phyloP scores from a whole-genome alignment of 805 yeast genomes.

The Lachancea mirantina region DNA sequence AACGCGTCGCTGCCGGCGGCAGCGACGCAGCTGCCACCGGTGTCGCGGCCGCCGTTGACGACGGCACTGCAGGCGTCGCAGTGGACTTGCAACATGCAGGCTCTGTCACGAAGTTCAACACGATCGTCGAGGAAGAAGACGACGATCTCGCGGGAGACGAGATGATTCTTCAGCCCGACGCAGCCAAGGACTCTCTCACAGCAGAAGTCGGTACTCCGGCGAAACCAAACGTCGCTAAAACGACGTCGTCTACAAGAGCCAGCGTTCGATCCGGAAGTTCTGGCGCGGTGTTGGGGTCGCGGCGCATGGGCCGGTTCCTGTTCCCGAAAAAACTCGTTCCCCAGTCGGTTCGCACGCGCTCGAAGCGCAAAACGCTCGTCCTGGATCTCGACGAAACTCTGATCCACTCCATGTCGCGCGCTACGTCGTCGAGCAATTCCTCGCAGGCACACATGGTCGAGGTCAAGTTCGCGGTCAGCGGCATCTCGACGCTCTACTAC shows the following conservation, averaged over 20 bases:
- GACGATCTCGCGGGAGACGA: constrained; percentile 26
- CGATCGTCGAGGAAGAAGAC: constrained; percentile 17
- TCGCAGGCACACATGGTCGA: constrained; percentile 67
- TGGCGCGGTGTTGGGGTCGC: constrained; percentile 20
- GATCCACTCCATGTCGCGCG: constrained; percentile 80
- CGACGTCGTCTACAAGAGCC: constrained; percentile 11
- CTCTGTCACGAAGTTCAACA: constrained; percentile 3
- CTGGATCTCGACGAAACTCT: constrained; percentile 91
- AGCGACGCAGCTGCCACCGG: constrained; percentile 2
- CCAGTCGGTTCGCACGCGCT: constrained; percentile 27
- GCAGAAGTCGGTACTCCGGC: constrained; percentile 8
- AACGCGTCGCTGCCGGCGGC: constrained; percentile 1
- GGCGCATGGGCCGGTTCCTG: constrained; percentile 35
- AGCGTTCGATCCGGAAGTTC: constrained; percentile 9
- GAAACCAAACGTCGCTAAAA: constrained; percentile 3
- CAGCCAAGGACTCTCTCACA: constrained; percentile 27
- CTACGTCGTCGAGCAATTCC: constrained; percentile 26
- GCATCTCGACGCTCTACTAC: constrained; percentile 73
- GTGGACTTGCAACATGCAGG: too few species aligned
- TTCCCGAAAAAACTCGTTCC: constrained; percentile 40
- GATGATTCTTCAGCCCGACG: constrained; percentile 25
- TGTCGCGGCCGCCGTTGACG: not conserved
- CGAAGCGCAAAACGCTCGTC: constrained; percentile 55
- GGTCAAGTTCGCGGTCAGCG: constrained; percentile 50
- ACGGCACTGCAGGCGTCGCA: too few species aligned